These are phyloP conservation scores for Purpureocillium lavendulum DNA, from an alignment of 2,329 filamentous ascomycete species.

Conservation along the genomic window DNA sequence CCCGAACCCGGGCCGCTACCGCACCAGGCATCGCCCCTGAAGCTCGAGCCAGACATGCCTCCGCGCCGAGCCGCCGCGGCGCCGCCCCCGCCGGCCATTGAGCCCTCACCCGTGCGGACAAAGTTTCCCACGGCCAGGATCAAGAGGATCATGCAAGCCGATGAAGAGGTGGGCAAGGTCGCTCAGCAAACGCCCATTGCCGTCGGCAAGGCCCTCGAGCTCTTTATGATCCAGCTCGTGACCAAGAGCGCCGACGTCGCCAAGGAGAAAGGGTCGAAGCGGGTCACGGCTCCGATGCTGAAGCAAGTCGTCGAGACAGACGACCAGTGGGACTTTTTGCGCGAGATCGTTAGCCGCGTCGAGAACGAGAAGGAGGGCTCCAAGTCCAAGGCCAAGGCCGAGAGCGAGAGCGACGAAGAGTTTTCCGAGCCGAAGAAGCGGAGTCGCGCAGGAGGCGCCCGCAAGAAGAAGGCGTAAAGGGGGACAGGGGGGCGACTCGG, in stretches of 20 bases:
- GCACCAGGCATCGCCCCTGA: constrained; percentile 1
- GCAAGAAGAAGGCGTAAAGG: constrained; percentile 36
- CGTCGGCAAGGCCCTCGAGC: constrained; percentile 88
- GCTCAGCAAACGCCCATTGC: constrained; percentile 95
- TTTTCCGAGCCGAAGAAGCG: constrained; percentile 37
- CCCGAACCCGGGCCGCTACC: not conserved
- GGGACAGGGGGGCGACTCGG: constrained; percentile 8
- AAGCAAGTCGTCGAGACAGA: constrained; percentile 84
- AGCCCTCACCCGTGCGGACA: constrained; percentile 71
- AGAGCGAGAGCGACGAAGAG: constrained; percentile 46
- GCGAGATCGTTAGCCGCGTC: constrained; percentile 83
- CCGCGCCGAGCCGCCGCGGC: constrained; percentile 18
- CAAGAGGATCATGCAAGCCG: constrained; percentile 98
- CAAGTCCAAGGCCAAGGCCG: constrained; percentile 35
- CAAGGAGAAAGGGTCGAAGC: constrained; percentile 73
- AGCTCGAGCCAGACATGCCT: constrained; percentile 22
- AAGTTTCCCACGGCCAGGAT: constrained; percentile 97
- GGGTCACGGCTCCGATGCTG: constrained; percentile 82
- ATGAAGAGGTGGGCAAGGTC: constrained; percentile 97
- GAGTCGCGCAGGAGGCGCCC: constrained; percentile 32
- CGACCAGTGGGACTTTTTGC: constrained; percentile 89
- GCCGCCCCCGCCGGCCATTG: constrained; percentile 33
- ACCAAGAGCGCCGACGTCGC: constrained; percentile 82
- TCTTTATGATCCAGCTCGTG: constrained; percentile 96
- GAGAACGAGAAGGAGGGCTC: constrained; percentile 45